A percentile compares a stretch with the other conserved stretches of the same genome.
Evolutionary conservation across 2,329 filamentous ascomycete species (phyloP).

Genomic region (Paracoccidioides brasiliensis): DNA sequence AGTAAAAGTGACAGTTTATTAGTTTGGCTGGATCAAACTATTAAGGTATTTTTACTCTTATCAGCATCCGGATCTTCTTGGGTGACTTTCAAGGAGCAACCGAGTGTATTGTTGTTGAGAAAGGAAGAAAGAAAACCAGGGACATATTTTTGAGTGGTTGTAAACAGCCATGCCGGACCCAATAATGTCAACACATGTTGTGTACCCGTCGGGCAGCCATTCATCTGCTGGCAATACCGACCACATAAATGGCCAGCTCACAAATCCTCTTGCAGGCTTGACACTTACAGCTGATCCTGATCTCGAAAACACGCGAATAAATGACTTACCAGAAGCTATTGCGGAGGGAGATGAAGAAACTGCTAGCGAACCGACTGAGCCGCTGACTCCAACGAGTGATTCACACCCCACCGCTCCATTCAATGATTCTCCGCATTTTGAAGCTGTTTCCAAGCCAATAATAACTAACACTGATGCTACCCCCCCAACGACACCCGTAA

Average conservation of each 20-base stretch:
- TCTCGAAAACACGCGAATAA: conserved; percentile 5
- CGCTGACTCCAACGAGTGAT: conserved; percentile 13
- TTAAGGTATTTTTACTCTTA: neutral
- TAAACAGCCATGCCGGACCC: conserved; percentile 4
- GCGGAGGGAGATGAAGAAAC: conserved; percentile 13
- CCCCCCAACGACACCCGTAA: conserved; percentile 5
- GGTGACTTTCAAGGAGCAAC: too few relatives aligned
- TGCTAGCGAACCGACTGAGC: conserved; percentile 13
- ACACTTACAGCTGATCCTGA: conserved; percentile 1
- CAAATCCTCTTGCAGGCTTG: neutral
- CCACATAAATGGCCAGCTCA: neutral
- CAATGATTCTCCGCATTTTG: conserved; percentile 4
- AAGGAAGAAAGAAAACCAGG: neutral
- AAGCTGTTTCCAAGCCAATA: conserved; percentile 7
- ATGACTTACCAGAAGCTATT: conserved; percentile 11
- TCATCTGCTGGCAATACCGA: neutral
- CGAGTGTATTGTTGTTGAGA: neutral
- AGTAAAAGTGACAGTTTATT: neutral
- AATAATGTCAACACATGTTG: conserved; percentile 2
- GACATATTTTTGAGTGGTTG: neutral
- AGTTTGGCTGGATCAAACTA: neutral
- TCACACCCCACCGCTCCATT: conserved; percentile 5
- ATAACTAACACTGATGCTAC: conserved; percentile 11
- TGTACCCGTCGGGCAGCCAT: conserved; percentile 4
- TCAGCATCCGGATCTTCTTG: neutral